These are phyloP conservation scores for Paulownia fortunei DNA, from an alignment of 257 asterid genomes.

Conservation along the genomic window DNA sequence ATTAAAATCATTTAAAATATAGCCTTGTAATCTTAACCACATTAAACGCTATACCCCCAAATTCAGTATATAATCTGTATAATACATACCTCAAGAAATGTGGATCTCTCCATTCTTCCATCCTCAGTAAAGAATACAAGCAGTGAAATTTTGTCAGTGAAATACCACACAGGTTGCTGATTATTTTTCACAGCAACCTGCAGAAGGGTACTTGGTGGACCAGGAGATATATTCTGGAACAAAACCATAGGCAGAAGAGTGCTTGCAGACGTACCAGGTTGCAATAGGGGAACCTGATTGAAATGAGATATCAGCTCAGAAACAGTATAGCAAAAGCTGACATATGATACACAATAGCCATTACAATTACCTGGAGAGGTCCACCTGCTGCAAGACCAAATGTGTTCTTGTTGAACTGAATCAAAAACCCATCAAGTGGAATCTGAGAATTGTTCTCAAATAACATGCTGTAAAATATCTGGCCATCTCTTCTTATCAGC, in stretches of 20 bases:
- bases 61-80: background rate
- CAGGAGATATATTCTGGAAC: slow-evolving; percentile 84
- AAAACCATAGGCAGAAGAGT: slow-evolving; percentile 89
- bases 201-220: slow-evolving; percentile 79
- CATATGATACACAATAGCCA: background rate
- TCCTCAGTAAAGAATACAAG: slow-evolving; percentile 75
- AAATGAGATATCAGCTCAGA: slow-evolving; percentile 29
- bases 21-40: background rate
- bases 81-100: slow-evolving; percentile 80
- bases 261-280: slow-evolving; percentile 87
- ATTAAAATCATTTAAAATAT: background rate
- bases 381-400: slow-evolving; percentile 95
- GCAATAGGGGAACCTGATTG: slow-evolving; percentile 77
- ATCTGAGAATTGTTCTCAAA: slow-evolving; percentile 81
- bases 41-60: background rate
- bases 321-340: background rate
- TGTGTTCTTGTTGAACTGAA: slow-evolving; percentile 97
- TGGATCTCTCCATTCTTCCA: slow-evolving; percentile 91
- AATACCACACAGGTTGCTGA: slow-evolving; percentile 99
- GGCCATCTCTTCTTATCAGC: slow-evolving; percentile 83
- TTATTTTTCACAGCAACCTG: slow-evolving; percentile 97
- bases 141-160: slow-evolving; percentile 72
- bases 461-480: slow-evolving; percentile 90
- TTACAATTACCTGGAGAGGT: slow-evolving; percentile 77
- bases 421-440: slow-evolving; percentile 96